Percentiles rank a stretch among this genome's conserved stretches.
phyloP scores from a whole-genome alignment of 2,329 filamentous ascomycete species.

The Bipolaris cookei region DNA sequence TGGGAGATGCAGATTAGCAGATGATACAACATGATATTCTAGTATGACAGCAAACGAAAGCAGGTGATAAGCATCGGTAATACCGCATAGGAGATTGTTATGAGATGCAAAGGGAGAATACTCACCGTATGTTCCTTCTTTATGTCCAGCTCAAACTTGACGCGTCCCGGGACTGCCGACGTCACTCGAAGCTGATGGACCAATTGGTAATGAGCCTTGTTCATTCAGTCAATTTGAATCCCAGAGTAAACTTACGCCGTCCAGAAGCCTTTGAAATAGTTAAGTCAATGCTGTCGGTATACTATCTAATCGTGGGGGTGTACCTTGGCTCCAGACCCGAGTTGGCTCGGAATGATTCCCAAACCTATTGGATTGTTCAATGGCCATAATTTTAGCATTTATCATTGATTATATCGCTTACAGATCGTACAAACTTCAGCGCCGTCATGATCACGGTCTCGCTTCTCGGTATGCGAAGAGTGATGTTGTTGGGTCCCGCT shows the following conservation, averaged over 20 bases:
- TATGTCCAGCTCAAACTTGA: constrained; percentile 79
- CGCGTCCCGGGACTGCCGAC: constrained; percentile 67
- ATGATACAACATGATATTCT: not conserved
- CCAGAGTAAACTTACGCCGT: constrained; percentile 44
- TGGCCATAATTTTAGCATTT: not conserved
- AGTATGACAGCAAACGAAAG: too few relatives aligned
- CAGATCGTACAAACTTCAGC: constrained; percentile 69
- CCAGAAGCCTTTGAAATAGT: constrained; percentile 46
- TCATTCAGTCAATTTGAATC: not conserved
- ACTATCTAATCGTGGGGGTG: not conserved
- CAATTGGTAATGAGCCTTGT: not conserved
- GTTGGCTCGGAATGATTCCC: constrained; percentile 82
- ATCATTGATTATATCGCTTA: constrained; percentile 49
- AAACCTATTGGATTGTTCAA: constrained; percentile 63
- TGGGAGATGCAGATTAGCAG: constrained; percentile 41
- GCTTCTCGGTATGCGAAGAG: constrained; percentile 17
- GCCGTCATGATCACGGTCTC: constrained; percentile 47
- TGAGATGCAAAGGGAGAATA: not conserved
- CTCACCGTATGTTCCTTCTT: constrained; percentile 75
- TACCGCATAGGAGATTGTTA: too few relatives aligned
- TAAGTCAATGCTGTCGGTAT: not conserved
- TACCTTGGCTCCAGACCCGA: constrained; percentile 91
- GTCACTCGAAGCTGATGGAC: constrained; percentile 67
- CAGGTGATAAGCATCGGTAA: too few relatives aligned
- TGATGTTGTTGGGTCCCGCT: constrained; percentile 31